Evolutionary conservation across 2,329 filamentous ascomycete species (phyloP).

Genomic region (Fusarium coicis): DNA sequence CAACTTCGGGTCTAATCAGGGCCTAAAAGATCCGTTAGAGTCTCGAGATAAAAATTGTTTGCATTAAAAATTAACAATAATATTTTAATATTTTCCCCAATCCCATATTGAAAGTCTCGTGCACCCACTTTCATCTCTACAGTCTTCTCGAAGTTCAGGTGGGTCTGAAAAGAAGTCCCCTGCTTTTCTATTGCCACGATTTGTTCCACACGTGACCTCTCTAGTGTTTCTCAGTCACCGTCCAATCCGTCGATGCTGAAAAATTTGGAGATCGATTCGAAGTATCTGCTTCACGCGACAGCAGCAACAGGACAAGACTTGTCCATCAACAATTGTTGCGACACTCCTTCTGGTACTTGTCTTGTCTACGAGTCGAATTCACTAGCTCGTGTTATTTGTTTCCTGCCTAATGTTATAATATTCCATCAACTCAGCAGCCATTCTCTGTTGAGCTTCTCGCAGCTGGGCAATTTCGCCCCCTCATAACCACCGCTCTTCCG

Average conservation of each 20-base stretch:
- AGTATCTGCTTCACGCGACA: constrained; percentile 40
- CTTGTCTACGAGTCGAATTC: neutral
- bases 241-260: constrained; percentile 36
- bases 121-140: neutral
- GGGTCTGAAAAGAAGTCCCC: constrained; percentile 11
- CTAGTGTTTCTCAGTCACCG: constrained; percentile 4
- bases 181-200: constrained; percentile 14
- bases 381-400: neutral
- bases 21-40: neutral
- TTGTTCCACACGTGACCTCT: constrained; percentile 34
- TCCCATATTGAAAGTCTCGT: neutral
- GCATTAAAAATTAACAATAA: neutral
- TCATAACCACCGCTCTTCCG: neutral
- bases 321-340: constrained; percentile 27
- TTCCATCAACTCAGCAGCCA: constrained; percentile 21
- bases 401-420: constrained; percentile 41
- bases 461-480: constrained; percentile 1
- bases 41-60: too few species aligned
- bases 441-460: constrained; percentile 23
- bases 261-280: constrained; percentile 44
- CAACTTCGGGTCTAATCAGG: neutral
- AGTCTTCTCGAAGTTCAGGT: constrained; percentile 8
- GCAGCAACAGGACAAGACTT: constrained; percentile 27
- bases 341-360: constrained; percentile 13
- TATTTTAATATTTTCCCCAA: too few species aligned